These are phyloP conservation scores for Fraxinus quadrangulata DNA, from an alignment of 257 asterid species.

Conservation along the genomic window DNA sequence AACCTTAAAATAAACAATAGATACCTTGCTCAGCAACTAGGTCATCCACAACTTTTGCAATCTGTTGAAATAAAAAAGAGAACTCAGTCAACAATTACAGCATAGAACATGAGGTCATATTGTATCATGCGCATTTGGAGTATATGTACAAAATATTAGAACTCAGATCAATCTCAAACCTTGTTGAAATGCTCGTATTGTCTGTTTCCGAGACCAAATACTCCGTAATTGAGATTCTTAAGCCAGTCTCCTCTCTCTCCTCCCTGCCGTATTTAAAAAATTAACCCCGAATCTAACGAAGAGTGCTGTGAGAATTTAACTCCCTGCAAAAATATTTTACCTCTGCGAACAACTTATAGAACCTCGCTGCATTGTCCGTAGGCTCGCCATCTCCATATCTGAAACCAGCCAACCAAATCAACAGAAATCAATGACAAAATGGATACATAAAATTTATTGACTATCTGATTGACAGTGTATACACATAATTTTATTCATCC, in stretches of 20 bases:
- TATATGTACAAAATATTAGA: not conserved
- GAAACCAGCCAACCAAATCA: slow-evolving; percentile 50
- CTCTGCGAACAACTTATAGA: slow-evolving; percentile 95
- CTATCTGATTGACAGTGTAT: slow-evolving; percentile 20
- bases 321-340: slow-evolving; percentile 34
- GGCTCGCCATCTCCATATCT: slow-evolving; percentile 99
- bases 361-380: slow-evolving; percentile 95
- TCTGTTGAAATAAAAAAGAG: slow-evolving; percentile 47
- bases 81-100: not conserved
- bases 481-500: not conserved
- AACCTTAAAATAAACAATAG: slow-evolving; percentile 5
- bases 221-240: slow-evolving; percentile 81
- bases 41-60: slow-evolving; percentile 81
- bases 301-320: not conserved
- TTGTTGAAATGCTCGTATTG: slow-evolving; percentile 99
- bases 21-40: slow-evolving; percentile 76
- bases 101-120: not conserved
- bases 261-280: slow-evolving; percentile 47
- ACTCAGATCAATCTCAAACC: slow-evolving; percentile 41
- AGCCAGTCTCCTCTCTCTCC: slow-evolving; percentile 75
- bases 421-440: slow-evolving; percentile 37
- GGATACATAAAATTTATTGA: slow-evolving; percentile 7
- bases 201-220: slow-evolving; percentile 97
- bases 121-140: not conserved
- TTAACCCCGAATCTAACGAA: slow-evolving; percentile 25